Conservation (phyloP, 2,329 filamentous ascomycete genomes). For the Fusarium sp. region DNA sequence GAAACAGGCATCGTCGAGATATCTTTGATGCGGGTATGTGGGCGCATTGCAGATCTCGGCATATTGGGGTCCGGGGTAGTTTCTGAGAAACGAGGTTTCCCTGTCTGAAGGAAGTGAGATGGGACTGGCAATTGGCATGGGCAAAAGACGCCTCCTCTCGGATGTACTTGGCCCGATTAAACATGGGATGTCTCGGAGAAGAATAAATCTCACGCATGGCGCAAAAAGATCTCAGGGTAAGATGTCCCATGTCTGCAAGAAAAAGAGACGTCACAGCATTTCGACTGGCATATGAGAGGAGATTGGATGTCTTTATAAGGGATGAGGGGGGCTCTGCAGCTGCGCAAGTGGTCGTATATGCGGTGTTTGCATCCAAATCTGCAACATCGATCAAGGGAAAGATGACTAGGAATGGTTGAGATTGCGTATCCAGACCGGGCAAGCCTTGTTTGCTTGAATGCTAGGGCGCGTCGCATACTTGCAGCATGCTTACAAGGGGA, state of each 20-base stretch:
- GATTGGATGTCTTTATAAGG: slow-evolving; percentile 36
- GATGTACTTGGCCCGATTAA: slow-evolving; percentile 28
- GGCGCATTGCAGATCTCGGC: slow-evolving; percentile 28
- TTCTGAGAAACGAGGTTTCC: background rate
- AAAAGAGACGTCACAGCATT: slow-evolving; percentile 27
- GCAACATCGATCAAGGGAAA: slow-evolving; percentile 10
- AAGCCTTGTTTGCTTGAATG: background rate
- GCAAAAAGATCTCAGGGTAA: background rate
- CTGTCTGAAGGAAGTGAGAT: background rate
- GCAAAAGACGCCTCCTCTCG: slow-evolving; percentile 7
- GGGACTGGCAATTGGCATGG: slow-evolving; percentile 37
- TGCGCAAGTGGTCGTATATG: background rate
- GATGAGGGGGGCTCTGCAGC: slow-evolving; percentile 14
- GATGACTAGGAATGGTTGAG: slow-evolving; percentile 34
- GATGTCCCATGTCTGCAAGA: slow-evolving; percentile 6
- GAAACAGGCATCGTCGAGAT: slow-evolving; percentile 17
- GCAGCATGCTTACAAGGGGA: slow-evolving; percentile 23
- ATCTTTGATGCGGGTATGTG: slow-evolving; percentile 15
- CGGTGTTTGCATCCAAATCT: background rate
- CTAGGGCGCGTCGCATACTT: slow-evolving; percentile 25
- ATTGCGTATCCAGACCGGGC: slow-evolving; percentile 15
- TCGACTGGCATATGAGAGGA: slow-evolving; percentile 31
- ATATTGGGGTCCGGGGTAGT: slow-evolving; percentile 20
- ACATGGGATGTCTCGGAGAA: slow-evolving; percentile 25
- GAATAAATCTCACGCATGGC: background rate